Conservation (phyloP, 2,329 filamentous ascomycete species). For the Torrubiella hemipterigena region DNA sequence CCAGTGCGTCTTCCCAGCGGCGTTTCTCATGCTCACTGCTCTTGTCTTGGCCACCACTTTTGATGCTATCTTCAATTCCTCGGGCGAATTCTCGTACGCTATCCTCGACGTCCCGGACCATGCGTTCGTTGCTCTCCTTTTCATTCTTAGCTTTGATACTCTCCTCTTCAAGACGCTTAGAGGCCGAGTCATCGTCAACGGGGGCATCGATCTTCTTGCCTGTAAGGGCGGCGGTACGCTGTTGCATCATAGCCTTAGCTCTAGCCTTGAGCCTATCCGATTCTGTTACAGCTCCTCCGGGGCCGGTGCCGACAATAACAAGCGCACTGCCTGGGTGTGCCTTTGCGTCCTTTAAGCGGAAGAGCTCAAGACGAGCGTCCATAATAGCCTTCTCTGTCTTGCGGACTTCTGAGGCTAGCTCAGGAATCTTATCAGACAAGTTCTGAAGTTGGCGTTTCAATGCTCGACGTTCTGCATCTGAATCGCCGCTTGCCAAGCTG, state of each 20-base stretch:
- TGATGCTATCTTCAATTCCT: conserved; percentile 76
- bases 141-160: conserved; percentile 70
- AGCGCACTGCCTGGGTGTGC: conserved; percentile 72
- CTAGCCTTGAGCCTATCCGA: conserved; percentile 88
- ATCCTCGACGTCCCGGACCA: conserved; percentile 95
- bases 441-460: conserved; percentile 83
- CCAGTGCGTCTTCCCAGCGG: conserved; percentile 90
- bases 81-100: conserved; percentile 81
- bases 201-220: conserved; percentile 63
- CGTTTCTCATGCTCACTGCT: conserved; percentile 81
- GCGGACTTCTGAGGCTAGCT: conserved; percentile 84
- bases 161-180: conserved; percentile 82
- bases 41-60: conserved; percentile 64
- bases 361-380: conserved; percentile 82
- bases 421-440: conserved; percentile 79
- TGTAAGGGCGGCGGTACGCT: conserved; percentile 82
- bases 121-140: conserved; percentile 86
- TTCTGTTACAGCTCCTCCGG: conserved; percentile 82
- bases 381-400: conserved; percentile 86
- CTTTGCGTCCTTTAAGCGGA: conserved; percentile 87
- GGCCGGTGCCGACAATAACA: conserved; percentile 81
- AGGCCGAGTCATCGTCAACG: conserved; percentile 65
- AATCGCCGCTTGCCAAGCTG: conserved; percentile 60
- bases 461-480: conserved; percentile 74
- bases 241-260: conserved; percentile 97